Conservation (phyloP, 345 rosid species). For the Pistacia atlantica region DNA sequence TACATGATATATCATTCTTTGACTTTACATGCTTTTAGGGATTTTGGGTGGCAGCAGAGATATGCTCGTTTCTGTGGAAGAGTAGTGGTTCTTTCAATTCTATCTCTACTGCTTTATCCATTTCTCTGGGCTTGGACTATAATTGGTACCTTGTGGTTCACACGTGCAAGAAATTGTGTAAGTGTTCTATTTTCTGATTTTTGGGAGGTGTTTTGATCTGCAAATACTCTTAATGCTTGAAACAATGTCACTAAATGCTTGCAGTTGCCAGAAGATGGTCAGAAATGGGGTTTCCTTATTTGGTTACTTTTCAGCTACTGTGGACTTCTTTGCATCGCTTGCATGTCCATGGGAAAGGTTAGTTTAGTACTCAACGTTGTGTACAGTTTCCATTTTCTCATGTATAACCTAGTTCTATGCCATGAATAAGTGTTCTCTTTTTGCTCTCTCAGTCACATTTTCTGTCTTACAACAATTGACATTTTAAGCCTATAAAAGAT, state of each 20-base stretch:
- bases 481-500: background rate
- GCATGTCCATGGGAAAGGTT: conserved; percentile 85
- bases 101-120: conserved; percentile 81
- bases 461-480: background rate
- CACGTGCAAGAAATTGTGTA: conserved; percentile 74
- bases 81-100: conserved; percentile 72
- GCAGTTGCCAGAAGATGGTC: conserved; percentile 94
- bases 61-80: conserved; percentile 92
- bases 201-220: background rate
- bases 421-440: background rate
- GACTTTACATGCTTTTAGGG: conserved; percentile 48
- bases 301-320: conserved; percentile 98
- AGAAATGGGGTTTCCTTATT: conserved; percentile 96
- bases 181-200: conserved; percentile 27
- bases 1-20: conserved; percentile 8
- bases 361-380: conserved; percentile 10
- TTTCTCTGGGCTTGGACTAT: conserved; percentile 97
- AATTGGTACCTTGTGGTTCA: conserved; percentile 90
- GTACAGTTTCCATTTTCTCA: background rate
- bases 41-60: conserved; percentile 97
- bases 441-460: background rate
- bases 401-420: background rate
- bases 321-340: conserved; percentile 82
- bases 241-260: conserved; percentile 4
- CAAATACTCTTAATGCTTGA: conserved; percentile 12